Conservation (phyloP, 345 rosid species). For the Salix arbutifolia region DNA sequence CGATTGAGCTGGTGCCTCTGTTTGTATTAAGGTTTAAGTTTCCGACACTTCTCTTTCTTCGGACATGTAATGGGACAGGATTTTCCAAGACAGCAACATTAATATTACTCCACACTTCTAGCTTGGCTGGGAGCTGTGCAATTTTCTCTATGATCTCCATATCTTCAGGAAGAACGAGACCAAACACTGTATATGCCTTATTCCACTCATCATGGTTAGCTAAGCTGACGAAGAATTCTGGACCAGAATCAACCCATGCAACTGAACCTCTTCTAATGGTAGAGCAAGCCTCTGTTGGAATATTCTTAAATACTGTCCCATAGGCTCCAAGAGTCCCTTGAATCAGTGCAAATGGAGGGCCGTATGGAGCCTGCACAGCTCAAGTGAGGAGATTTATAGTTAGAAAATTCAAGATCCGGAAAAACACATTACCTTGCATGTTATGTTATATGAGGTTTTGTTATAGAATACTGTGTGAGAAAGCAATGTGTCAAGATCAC, state of each 20-base stretch:
- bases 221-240: slow-evolving; percentile 86
- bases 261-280: slow-evolving; percentile 69
- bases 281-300: slow-evolving; percentile 64
- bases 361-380: slow-evolving; percentile 58
- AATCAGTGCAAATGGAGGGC: slow-evolving; percentile 83
- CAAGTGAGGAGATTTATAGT: slow-evolving; percentile 3
- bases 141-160: slow-evolving; percentile 71
- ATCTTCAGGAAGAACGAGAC: slow-evolving; percentile 72
- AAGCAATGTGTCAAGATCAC: neutral
- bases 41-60: slow-evolving; percentile 38
- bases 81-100: slow-evolving; percentile 64
- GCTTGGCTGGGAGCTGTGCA: slow-evolving; percentile 56
- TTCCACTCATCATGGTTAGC: slow-evolving; percentile 79
- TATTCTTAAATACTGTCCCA: slow-evolving; percentile 46
- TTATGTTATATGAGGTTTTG: neutral
- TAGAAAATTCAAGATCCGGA: neutral
- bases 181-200: slow-evolving; percentile 60
- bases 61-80: slow-evolving; percentile 48
- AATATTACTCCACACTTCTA: slow-evolving; percentile 68
- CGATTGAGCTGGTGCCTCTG: neutral
- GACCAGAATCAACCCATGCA: slow-evolving; percentile 84
- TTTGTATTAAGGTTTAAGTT: slow-evolving; percentile 3
- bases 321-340: slow-evolving; percentile 78
- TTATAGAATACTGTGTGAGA: neutral
- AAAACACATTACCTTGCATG: neutral